Evolutionary conservation across 257 asterid species (phyloP).

Genomic region (Solanum megistacrolobum): DNA sequence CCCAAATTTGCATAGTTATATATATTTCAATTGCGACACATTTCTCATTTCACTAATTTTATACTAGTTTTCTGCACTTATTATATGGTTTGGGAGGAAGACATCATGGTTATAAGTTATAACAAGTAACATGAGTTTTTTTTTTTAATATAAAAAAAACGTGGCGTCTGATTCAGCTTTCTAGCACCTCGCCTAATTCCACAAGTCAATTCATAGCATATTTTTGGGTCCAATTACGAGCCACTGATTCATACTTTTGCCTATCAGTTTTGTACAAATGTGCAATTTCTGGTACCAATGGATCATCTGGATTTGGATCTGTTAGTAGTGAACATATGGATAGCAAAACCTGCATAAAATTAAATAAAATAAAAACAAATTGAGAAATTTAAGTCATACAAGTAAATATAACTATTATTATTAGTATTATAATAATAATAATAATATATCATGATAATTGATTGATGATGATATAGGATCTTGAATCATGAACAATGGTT

Average conservation of each 20-base stretch:
- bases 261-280: constrained; percentile 3
- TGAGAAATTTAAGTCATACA: neutral
- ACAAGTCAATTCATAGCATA: neutral
- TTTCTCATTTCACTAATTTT: neutral
- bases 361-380: neutral
- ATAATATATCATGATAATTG: neutral
- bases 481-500: neutral
- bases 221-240: constrained; percentile 5
- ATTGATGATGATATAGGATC: neutral
- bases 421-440: too few species aligned
- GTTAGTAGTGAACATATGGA: constrained; percentile 3
- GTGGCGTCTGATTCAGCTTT: rapidly evolving
- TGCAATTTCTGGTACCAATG: constrained; percentile 5
- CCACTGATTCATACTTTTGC: neutral
- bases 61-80: neutral
- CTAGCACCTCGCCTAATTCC: neutral
- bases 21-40: neutral
- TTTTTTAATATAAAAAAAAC: neutral
- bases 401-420: neutral
- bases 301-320: constrained; percentile 10
- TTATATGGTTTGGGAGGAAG: neutral
- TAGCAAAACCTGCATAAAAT: constrained; percentile 1
- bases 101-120: neutral
- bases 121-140: neutral
- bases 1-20: neutral